Evolutionary conservation across 129 eudicot species (phyloP).

Genomic region (Rutidosis leptorrhynchoides): DNA sequence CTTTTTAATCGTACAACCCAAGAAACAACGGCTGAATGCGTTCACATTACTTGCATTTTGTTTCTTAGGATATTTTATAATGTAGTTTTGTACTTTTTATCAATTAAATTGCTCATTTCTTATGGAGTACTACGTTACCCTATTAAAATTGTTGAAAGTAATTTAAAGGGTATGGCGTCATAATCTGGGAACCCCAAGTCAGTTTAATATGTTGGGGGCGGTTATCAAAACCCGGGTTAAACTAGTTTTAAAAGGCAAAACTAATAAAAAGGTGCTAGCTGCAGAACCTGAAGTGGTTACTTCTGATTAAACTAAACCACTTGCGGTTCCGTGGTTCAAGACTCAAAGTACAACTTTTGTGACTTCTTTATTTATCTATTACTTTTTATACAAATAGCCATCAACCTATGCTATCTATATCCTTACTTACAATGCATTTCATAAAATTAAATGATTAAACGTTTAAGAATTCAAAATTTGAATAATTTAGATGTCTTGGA

Average conservation of each 20-base stretch:
- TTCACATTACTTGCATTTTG: constrained; percentile 12
- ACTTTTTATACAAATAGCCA: constrained; percentile 8
- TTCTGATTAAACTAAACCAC: constrained; percentile 26
- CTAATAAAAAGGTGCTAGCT: neutral
- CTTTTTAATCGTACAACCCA: too few relatives aligned
- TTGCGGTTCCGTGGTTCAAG: constrained; percentile 16
- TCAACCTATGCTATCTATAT: constrained; percentile 2
- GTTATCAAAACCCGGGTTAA: constrained; percentile 17
- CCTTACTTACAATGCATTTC: neutral
- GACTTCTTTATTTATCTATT: neutral
- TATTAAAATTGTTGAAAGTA: too few relatives aligned
- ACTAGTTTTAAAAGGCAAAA: constrained; percentile 13
- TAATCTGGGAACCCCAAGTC: neutral
- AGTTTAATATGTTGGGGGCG: neutral
- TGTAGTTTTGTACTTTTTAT: neutral
- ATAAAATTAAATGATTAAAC: too few relatives aligned
- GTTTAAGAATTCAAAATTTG: too few relatives aligned
- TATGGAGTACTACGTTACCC: too few relatives aligned
- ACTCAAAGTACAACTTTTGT: constrained; percentile 36
- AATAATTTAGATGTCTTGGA: too few relatives aligned
- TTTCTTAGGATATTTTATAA: neutral
- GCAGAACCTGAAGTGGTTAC: constrained; percentile 32
- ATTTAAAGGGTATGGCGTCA: neutral
- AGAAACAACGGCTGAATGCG: constrained; percentile 28
- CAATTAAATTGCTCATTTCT: neutral